Evolutionary conservation across 2,329 filamentous ascomycete genomes (phyloP), one percentile per base, ranked within the genome.

Genomic region (Sordariomycetes sp.): DNA sequence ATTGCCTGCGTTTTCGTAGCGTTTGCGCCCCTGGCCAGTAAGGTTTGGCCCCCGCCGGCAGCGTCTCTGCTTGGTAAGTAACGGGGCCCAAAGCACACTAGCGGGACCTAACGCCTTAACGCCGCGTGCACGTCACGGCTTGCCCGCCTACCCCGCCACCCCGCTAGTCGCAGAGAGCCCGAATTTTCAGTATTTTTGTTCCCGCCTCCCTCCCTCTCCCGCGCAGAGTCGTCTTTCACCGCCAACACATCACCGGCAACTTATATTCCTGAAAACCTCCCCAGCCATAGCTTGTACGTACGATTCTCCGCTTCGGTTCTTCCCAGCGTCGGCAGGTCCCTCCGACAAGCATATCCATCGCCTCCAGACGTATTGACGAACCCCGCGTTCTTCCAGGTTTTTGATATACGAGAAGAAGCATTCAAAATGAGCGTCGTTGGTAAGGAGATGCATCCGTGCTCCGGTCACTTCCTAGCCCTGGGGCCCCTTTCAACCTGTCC

Each of bases 351-450:
- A 48, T 20, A 48, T 20, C 42, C 17, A 48, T 39, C 15, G 42
- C 7, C 7, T 48, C 15, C 42, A 48, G 36, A 39, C 36, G n/a
- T 48, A 20, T 48, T 48, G n/a, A 48, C 42, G 42, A n/a, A n/a
- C 42, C 42, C 42, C n/a, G 17, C 42, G n/a, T n/a, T 48, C 15
- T 22, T 22, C 42, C n/a, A 48, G 15, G 28, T 32, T 22, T 48
- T 54, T 24, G 22, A 4, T 54, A 17, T 3, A 36, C 36, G 22
- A 42, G 15, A 25, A 56, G 42, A 36, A 51, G 45, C 42, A 24
- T 34, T 50, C 69, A 74, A 62, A 72, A 80, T 80, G 77, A 77
- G 74, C 71, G 77, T 80, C 68, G 77, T 80, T 64, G 77, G 77
- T 79, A 72, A 62, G 74, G 71, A 56, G 22, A 57, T 54, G 53